Evolutionary conservation across 306 rosid genomes (phyloP), one percentile per base, ranked within the genome.

Genomic region (Begonia masoniana): DNA sequence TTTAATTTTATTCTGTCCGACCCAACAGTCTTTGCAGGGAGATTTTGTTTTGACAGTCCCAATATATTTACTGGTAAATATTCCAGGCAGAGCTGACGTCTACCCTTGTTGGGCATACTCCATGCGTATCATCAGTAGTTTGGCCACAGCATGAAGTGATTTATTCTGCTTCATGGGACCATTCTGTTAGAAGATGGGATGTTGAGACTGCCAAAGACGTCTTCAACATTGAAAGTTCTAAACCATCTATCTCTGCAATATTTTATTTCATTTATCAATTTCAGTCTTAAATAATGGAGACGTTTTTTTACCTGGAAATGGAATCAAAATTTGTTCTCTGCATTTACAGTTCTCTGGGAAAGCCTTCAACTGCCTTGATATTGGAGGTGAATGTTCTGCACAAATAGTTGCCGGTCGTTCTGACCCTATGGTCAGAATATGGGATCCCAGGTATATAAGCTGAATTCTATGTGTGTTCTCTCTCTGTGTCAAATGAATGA

Each of bases 101-200:
- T 60, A 75, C 99, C 54, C 82, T 91, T 47, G 84, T 68, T 47
- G 96, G 94, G 55, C 99, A 83, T 73, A 75, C 92, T n/a, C 99
- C 86, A 70, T 77, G 80, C 2, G 94, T 91, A 21, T 86, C 96
- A 63, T 63, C 94, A 21, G 92, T 91, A 50, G 76, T 70, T 55
- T 91, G 96, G 99, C 79, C 88, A 11, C 71, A 78, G 54, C 80
- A 47, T 35, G 88, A 74, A 35, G 64, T 73, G 63, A 81, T 91
- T 53, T 91, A 77, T 71, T 91, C 99, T 66, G 84, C 94, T 23
- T 91, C 99, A 0, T 81, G 94, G 96, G 96, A 91, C 76, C 96
- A 86, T 74, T 78, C 96, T 62, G 58, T 81, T 54, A 77, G 92
- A 70, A 71, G 63, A 56, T 86, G 99, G 99, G 91, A 91, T 60